A percentile compares a stretch with the other conserved stretches of the same genome.
phyloP scores from a whole-genome alignment of 371 early-diverging fungal genomes.

The Mortierella sp. region DNA sequence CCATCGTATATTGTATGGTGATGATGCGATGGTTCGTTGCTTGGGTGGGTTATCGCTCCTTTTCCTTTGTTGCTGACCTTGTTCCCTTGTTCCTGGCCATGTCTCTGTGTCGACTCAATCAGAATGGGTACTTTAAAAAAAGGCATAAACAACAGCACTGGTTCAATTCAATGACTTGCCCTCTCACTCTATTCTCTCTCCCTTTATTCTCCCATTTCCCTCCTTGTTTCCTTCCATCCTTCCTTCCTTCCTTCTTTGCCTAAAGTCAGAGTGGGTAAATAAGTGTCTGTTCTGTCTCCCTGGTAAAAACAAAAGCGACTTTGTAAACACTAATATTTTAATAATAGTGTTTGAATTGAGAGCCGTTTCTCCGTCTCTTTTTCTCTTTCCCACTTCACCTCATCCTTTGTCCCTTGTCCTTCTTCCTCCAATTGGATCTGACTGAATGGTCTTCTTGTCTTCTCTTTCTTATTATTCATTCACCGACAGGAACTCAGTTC shows the following conservation, averaged over 20 bases:
- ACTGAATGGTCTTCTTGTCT: background rate
- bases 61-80: background rate
- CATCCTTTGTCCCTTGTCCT: background rate
- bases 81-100: background rate
- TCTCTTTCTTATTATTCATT: background rate
- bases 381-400: background rate
- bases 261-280: background rate
- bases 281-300: conserved; percentile 7
- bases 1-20: background rate
- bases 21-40: background rate
- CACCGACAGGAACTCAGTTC: conserved; percentile 3
- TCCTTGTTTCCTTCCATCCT: background rate
- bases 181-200: background rate
- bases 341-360: conserved; percentile 14
- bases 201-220: background rate
- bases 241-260: background rate
- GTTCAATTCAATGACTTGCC: background rate
- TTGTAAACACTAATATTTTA: background rate
- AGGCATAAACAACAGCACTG: too few relatives aligned
- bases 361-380: conserved; percentile 10
- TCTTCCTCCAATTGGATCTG: conserved; percentile 6
- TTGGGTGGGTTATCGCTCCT: conserved; percentile 5
- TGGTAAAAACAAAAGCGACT: conserved; percentile 10
- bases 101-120: background rate
- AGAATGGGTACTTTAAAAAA: background rate